These are phyloP conservation scores for Metarhizium rileyi DNA, from an alignment of 2,329 filamentous ascomycete genomes.

Conservation along the genomic window DNA sequence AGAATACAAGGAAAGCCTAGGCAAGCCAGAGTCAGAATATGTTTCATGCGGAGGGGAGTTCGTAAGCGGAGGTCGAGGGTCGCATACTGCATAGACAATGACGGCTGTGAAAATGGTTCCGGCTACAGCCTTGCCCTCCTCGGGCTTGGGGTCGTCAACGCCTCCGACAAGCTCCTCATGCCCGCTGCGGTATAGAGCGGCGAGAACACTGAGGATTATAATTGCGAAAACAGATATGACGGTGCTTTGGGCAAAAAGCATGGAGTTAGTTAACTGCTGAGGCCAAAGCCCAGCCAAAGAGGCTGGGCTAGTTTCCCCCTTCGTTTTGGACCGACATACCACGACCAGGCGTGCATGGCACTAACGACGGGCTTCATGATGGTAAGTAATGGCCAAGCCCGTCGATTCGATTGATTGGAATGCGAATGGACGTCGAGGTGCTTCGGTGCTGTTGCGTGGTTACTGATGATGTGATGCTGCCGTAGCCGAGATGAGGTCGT, in stretches of 20 bases:
- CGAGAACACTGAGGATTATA: slow-evolving; percentile 52
- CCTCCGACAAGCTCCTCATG: slow-evolving; percentile 80
- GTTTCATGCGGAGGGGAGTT: not conserved
- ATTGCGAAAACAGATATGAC: slow-evolving; percentile 58
- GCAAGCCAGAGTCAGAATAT: slow-evolving; percentile 3
- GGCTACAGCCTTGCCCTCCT: slow-evolving; percentile 69
- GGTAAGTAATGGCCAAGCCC: slow-evolving; percentile 14
- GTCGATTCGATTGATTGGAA: not conserved
- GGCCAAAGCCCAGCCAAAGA: not conserved
- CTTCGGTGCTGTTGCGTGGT: not conserved
- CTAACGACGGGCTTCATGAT: slow-evolving; percentile 92
- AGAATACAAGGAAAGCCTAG: slow-evolving; percentile 88
- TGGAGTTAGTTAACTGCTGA: slow-evolving; percentile 14
- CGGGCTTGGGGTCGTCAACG: slow-evolving; percentile 58
- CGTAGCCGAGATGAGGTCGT: no score
- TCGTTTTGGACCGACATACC: slow-evolving; percentile 44
- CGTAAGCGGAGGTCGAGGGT: not conserved
- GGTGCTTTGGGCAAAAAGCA: slow-evolving; percentile 45
- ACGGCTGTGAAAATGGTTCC: slow-evolving; percentile 82
- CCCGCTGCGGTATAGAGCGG: slow-evolving; percentile 65
- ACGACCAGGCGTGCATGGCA: slow-evolving; percentile 88
- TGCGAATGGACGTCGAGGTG: not conserved
- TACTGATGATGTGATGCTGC: not conserved
- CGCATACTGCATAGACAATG: slow-evolving; percentile 75
- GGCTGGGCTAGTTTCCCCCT: not conserved